Conservation (phyloP, 1,139 yeast species). For the Hyphopichia buzzinii region DNA sequence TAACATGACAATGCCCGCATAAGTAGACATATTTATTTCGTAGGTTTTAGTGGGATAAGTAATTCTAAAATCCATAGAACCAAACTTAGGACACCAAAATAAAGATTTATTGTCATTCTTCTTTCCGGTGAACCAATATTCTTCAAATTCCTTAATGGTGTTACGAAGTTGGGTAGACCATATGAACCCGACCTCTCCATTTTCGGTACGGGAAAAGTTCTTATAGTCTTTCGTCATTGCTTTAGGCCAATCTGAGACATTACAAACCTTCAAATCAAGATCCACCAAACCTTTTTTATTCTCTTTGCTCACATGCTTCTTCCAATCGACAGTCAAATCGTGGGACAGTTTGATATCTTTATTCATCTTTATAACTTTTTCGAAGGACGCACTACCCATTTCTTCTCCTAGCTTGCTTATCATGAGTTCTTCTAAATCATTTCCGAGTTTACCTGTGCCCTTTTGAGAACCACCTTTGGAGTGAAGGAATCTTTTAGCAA, state of each 20-base stretch:
- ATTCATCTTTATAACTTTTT: constrained; percentile 86
- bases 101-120: constrained; percentile 73
- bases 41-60: constrained; percentile 68
- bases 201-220: constrained; percentile 34
- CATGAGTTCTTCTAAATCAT: constrained; percentile 69
- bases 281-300: constrained; percentile 21
- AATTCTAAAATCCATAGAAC: constrained; percentile 74
- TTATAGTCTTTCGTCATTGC: constrained; percentile 59
- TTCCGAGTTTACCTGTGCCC: constrained; percentile 24
- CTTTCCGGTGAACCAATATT: constrained; percentile 47
- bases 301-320: constrained; percentile 17
- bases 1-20: constrained; percentile 74
- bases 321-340: constrained; percentile 59
- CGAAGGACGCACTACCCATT: constrained; percentile 76
- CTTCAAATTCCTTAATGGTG: constrained; percentile 40
- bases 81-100: constrained; percentile 82
- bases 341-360: constrained; percentile 71
- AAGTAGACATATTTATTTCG: constrained; percentile 77
- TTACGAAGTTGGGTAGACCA: constrained; percentile 43
- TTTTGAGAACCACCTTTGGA: constrained; percentile 26
- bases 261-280: constrained; percentile 55
- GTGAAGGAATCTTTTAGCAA: constrained; percentile 79
- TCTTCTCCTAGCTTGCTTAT: constrained; percentile 73
- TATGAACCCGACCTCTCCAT: constrained; percentile 45
- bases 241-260: constrained; percentile 51